phyloP scores from a whole-genome alignment of 2,329 filamentous ascomycete species.

The Xylariaceae sp. region DNA sequence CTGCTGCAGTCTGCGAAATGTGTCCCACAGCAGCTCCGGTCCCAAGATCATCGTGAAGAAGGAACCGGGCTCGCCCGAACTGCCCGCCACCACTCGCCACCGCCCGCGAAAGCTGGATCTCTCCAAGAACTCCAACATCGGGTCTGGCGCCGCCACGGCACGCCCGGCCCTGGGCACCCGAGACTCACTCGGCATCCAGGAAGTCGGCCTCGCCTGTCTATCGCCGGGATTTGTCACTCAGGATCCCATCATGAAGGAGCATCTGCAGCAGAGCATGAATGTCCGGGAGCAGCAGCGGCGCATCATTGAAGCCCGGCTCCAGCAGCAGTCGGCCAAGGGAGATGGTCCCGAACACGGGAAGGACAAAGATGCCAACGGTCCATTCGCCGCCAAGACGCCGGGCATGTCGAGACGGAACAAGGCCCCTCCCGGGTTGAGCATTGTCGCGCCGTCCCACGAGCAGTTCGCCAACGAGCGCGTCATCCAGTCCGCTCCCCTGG shows the following conservation, averaged over 20 bases:
- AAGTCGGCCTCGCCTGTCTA: constrained; percentile 87
- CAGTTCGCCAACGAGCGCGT: constrained; percentile 91
- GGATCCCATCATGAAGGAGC: constrained; percentile 92
- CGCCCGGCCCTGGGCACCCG: constrained; percentile 72
- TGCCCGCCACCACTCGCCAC: constrained; percentile 66
- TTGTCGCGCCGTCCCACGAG: constrained; percentile 87
- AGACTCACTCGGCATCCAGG: constrained; percentile 76
- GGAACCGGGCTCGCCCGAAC: constrained; percentile 81
- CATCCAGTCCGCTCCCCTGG: constrained; percentile 90
- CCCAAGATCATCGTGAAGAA: constrained; percentile 95
- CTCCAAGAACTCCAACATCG: constrained; percentile 51
- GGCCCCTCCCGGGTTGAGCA: constrained; percentile 82
- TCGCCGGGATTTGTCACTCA: constrained; percentile 95
- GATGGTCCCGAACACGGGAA: constrained; percentile 54
- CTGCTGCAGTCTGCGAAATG: constrained; percentile 41
- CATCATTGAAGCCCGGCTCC: constrained; percentile 85
- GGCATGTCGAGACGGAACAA: constrained; percentile 66
- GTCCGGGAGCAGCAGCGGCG: constrained; percentile 90
- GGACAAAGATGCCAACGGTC: constrained; percentile 38
- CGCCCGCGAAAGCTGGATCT: constrained; percentile 72
- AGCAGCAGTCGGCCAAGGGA: constrained; percentile 77
- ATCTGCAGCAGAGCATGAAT: constrained; percentile 86
- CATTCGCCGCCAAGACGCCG: constrained; percentile 62
- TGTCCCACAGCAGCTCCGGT: constrained; percentile 33
- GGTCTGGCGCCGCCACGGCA: constrained; percentile 49